Conservation (phyloP, 768 basidiomycete genomes). For the Lactarius hatsudake region DNA sequence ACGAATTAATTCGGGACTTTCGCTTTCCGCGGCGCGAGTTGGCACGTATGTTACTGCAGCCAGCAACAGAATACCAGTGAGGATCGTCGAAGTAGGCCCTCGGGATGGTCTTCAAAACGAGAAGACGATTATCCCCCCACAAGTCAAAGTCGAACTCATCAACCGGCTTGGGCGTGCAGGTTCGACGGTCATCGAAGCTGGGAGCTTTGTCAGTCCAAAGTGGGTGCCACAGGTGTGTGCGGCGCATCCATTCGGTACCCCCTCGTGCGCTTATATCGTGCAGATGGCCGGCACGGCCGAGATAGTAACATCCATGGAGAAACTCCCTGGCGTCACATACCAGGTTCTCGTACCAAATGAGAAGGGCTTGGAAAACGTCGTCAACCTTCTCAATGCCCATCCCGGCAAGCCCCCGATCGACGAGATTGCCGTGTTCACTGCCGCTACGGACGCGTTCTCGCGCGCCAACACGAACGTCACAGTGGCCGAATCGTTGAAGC, state of each 20-base stretch:
- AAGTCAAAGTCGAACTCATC: conserved; percentile 77
- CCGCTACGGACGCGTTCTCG: conserved; percentile 84
- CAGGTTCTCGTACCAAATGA: conserved; percentile 82
- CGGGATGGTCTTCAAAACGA: conserved; percentile 94
- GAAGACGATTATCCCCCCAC: conserved; percentile 63
- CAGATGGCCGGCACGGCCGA: conserved; percentile 88
- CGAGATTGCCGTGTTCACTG: conserved; percentile 87
- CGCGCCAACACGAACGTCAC: conserved; percentile 82
- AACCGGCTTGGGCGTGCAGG: conserved; percentile 70
- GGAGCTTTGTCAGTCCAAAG: conserved; percentile 90
- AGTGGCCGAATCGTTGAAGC: conserved; percentile 63
- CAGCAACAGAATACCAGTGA: conserved; percentile 38
- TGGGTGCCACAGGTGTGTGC: conserved; percentile 82
- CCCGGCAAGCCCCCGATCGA: conserved; percentile 54
- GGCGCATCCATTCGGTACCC: not conserved
- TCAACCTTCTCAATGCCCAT: conserved; percentile 48
- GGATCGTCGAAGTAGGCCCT: conserved; percentile 87
- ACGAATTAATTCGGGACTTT: not conserved
- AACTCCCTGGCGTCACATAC: conserved; percentile 55
- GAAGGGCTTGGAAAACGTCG: conserved; percentile 68
- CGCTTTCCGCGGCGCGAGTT: not conserved
- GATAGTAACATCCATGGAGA: conserved; percentile 59
- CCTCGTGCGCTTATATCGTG: not conserved
- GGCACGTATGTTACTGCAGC: conserved; percentile 17
- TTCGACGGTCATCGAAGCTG: conserved; percentile 68